Conservation (phyloP, 352 stramenopile species). For the Pythium apleroticum region DNA sequence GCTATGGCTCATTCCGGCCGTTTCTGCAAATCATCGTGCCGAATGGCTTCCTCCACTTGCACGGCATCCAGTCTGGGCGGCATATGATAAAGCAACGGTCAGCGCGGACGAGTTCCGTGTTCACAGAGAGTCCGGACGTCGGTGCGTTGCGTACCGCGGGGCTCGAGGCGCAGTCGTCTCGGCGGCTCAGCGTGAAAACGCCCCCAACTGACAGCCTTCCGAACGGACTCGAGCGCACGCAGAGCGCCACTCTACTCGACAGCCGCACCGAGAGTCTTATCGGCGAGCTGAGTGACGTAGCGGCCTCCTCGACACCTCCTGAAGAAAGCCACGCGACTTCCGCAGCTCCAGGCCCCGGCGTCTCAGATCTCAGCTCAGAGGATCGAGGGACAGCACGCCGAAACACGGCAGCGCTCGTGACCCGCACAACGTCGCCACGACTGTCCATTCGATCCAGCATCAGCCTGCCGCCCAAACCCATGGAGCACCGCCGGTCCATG, state of each 20-base stretch:
- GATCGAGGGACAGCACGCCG: too few species aligned
- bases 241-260: not conserved
- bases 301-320: not conserved
- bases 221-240: not conserved
- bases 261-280: not conserved
- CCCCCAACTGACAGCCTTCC: not conserved
- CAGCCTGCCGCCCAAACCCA: not conserved
- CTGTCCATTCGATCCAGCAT: not conserved
- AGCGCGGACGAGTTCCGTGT: not conserved
- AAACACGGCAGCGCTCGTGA: not conserved
- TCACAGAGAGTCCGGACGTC: not conserved
- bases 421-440: not conserved
- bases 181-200: not conserved
- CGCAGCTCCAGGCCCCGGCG: not conserved
- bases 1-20: constrained; percentile 37
- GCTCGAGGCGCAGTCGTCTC: not conserved
- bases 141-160: not conserved
- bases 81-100: not conserved
- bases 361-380: not conserved
- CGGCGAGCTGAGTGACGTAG: not conserved
- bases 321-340: too few species aligned
- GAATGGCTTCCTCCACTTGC: constrained; percentile 42
- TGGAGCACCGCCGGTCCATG: not conserved
- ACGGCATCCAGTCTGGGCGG: constrained; percentile 1
- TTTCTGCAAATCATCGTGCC: constrained; percentile 56